Evolutionary conservation across 352 stramenopile genomes (phyloP).

Genomic region (Globisporangium abappressorium): DNA sequence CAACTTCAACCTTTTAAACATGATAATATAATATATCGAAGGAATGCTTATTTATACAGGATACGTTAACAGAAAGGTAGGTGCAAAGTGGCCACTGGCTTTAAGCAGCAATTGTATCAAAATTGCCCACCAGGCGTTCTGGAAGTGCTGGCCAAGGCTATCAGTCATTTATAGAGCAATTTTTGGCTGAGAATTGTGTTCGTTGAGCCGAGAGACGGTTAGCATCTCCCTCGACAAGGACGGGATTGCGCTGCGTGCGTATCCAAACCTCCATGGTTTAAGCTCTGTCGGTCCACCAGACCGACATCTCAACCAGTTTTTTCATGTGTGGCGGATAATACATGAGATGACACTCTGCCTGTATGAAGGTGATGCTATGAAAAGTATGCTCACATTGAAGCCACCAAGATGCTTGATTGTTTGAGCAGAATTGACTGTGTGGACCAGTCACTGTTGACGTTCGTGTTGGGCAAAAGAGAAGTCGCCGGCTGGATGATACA

Average conservation of each 20-base stretch:
- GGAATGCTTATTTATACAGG: neutral
- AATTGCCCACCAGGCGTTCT: slow-evolving; percentile 20
- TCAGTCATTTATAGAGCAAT: slow-evolving; percentile 13
- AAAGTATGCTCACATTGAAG: no score
- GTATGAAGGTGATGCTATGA: no score
- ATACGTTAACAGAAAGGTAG: neutral
- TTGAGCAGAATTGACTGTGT: no score
- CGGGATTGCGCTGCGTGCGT: slow-evolving; percentile 82
- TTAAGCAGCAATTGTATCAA: neutral
- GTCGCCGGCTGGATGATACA: neutral
- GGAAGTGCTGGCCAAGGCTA: slow-evolving; percentile 26
- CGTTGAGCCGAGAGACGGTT: slow-evolving; percentile 94
- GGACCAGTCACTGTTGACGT: no score
- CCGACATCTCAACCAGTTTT: slow-evolving; percentile 74
- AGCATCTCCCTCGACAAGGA: slow-evolving; percentile 95
- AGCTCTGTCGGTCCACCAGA: slow-evolving; percentile 51
- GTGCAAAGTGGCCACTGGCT: neutral
- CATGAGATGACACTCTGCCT: neutral
- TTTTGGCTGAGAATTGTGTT: slow-evolving; percentile 45
- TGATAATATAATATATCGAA: neutral
- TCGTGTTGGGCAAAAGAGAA: no score
- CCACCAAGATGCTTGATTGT: no score
- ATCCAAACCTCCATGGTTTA: slow-evolving; percentile 85
- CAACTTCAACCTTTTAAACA: neutral
- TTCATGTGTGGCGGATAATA: slow-evolving; percentile 14